Evolutionary conservation across 2,329 filamentous ascomycete genomes (phyloP), one percentile per base, ranked within the genome.

Genomic region (Colletotrichum limetticola): DNA sequence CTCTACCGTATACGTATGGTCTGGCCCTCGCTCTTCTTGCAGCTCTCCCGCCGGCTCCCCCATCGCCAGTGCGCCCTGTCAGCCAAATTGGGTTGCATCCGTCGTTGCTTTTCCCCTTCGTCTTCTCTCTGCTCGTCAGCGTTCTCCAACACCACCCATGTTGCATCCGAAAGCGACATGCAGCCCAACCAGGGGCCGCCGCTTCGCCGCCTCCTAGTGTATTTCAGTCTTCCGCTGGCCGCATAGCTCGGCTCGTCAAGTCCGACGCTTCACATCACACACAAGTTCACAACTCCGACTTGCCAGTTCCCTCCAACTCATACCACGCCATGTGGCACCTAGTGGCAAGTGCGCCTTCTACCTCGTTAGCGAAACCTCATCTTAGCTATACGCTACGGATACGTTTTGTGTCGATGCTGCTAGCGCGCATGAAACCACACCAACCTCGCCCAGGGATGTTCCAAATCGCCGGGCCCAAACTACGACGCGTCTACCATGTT

Each of bases 391-490:
- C 37, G 16, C 37, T 42, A 42, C 37, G 37, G 37, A 52, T 59
- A 5, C 57, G 49, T 68, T 52, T 59, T 24, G 14, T 22, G n/a
- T 42, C n/a, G 32, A 32, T 26, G 19, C 30, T 56, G 42, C 66
- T 57, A 55, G 66, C 66, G 56, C 22, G 58, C 32, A 63, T 46
- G 19, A 30, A 46, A 63, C 46, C 22, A 32, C 46, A 32, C 22
- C 24, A 26, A 16, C 59, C 12, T 24, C 12, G 49, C 35, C 58
- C 58, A 68, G 35, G 66, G 60, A 59, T 65, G 60, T 22, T 69
- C 67, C 67, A 53, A 69, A 68, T 61, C 53, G 30, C 37, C 56
- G 67, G 67, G 37, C 28, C 67, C 35, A 35, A 26, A 24, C 67
- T 28, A 42, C 30, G 42, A 61, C 30, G 42, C 30, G 24, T 60